Evolutionary conservation across 2,329 filamentous ascomycete species (phyloP).

Genomic region (Pseudogymnoascus sp.): DNA sequence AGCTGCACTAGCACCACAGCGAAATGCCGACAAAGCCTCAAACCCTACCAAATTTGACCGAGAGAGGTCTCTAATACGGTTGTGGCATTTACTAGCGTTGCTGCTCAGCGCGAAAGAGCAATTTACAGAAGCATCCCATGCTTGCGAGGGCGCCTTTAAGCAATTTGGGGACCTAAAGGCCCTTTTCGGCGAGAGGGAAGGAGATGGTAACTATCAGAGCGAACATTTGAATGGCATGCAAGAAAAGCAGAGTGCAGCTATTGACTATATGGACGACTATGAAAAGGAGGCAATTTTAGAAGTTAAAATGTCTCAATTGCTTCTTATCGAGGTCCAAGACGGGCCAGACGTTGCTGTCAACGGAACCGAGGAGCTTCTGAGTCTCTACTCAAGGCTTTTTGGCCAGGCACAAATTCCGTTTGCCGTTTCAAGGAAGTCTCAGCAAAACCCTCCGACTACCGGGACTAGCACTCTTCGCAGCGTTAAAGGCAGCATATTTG

Average conservation of each 20-base stretch:
- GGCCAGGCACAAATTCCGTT: constrained; percentile 34
- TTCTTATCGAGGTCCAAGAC: constrained; percentile 73
- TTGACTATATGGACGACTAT: constrained; percentile 72
- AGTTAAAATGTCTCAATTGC: constrained; percentile 89
- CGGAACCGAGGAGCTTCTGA: constrained; percentile 73
- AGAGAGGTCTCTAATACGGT: constrained; percentile 59
- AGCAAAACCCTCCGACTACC: constrained; percentile 52
- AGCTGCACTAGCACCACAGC: constrained; percentile 52
- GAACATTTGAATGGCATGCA: constrained; percentile 49
- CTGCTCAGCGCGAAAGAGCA: constrained; percentile 81
- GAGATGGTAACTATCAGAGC: constrained; percentile 45
- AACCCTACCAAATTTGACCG: constrained; percentile 31
- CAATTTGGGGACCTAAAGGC: constrained; percentile 68
- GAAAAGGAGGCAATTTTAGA: constrained; percentile 87
- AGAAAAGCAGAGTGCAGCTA: constrained; percentile 32
- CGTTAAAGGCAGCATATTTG: constrained; percentile 69
- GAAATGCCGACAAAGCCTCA: constrained; percentile 35
- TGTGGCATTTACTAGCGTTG: constrained; percentile 87
- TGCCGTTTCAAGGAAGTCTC: constrained; percentile 28
- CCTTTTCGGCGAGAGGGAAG: constrained; percentile 55
- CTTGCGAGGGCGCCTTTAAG: constrained; percentile 86
- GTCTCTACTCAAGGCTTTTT: constrained; percentile 74
- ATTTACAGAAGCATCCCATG: constrained; percentile 67
- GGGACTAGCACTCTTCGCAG: constrained; percentile 63
- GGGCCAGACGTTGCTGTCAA: constrained; percentile 82